These are phyloP conservation scores for Sphaerostilbella broomeana DNA, from an alignment of 2,329 filamentous ascomycete genomes.

Conservation along the genomic window DNA sequence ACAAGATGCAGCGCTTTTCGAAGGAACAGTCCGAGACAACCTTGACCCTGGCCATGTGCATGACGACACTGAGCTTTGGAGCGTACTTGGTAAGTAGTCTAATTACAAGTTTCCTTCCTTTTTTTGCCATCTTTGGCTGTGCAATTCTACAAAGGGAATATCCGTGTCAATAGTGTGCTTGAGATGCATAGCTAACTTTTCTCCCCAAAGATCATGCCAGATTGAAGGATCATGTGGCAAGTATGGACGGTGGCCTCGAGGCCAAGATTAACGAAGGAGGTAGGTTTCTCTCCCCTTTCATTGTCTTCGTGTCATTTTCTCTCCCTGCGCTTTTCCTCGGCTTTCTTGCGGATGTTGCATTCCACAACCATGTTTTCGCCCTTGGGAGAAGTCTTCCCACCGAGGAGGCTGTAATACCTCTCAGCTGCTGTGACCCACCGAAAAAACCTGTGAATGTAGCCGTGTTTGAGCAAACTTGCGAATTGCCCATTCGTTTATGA, in stretches of 20 bases:
- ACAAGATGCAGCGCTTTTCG: conserved; percentile 93
- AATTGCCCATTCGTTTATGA: no score
- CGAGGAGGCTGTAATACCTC: no score
- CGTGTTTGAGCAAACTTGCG: no score
- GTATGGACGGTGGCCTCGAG: conserved; percentile 85
- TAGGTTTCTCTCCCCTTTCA: conserved; percentile 40
- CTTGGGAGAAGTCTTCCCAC: no score
- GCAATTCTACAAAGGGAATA: not conserved
- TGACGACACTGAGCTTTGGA: conserved; percentile 96
- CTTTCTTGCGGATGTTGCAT: not conserved
- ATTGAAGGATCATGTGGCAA: conserved; percentile 80
- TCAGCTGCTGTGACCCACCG: no score
- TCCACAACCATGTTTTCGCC: no score
- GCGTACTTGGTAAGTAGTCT: conserved; percentile 67
- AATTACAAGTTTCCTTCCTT: not conserved
- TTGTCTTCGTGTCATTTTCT: not conserved
- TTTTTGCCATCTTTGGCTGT: not conserved
- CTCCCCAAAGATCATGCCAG: conserved; percentile 70
- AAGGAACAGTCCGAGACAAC: conserved; percentile 89
- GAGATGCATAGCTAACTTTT: conserved; percentile 7
- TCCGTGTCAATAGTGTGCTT: not conserved
- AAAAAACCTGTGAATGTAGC: no score
- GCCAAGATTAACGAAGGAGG: conserved; percentile 90
- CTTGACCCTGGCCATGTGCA: conserved; percentile 91
- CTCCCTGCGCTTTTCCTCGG: not conserved